Evolutionary conservation across 2,329 filamentous ascomycete genomes (phyloP), one percentile per base, ranked within the genome.

Genomic region (Didymella glomerata): DNA sequence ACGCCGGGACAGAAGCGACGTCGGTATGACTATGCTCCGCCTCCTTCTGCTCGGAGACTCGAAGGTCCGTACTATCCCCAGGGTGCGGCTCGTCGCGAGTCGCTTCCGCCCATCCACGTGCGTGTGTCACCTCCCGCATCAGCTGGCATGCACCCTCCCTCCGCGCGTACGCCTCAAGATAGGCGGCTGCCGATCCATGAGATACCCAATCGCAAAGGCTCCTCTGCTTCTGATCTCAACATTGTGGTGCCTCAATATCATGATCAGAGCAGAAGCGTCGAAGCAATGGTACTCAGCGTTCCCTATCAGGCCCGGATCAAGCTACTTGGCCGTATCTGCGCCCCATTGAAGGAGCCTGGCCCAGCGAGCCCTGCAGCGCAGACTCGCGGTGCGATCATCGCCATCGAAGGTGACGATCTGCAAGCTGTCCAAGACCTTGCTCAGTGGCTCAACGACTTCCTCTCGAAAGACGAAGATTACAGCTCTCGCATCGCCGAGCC

Each of bases 311-410:
- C 88, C 65, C 97, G 96, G 76, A 86, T 97, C 67, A 87, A 88
- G 48, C 84, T 94, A 2, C 82, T 98, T 32, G 83, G 87, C 16
- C 88, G 87, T 61, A 92, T 97, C 64, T 90, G 90, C 45, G 90
- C 89, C 24, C 88, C 91, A 0, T 80, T 91, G 14, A 74, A 73
- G 49, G 68, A 69, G 2, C 64, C 68, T 20, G 64, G 65, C 8
- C 61, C 64, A 7, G 61, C 63, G 6, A 72, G 64, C 18, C 66
- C 72, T 2, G 65, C 64, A 9, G 77, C 59, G 77, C 81, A 68
- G 66, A 20, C 81, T 7, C 86, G 93, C n/a, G 93, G 94, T 0
- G 86, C 90, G 0, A 85, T 97, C 36, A 88, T 98, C 62, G 90
- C 91, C 0, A 81, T 98, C 27, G 94, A 98, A 76, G 93, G 93